Evolutionary conservation across 1,284 basidiomycete species (phyloP).

Genomic region (Xerocomus amazonicus): DNA sequence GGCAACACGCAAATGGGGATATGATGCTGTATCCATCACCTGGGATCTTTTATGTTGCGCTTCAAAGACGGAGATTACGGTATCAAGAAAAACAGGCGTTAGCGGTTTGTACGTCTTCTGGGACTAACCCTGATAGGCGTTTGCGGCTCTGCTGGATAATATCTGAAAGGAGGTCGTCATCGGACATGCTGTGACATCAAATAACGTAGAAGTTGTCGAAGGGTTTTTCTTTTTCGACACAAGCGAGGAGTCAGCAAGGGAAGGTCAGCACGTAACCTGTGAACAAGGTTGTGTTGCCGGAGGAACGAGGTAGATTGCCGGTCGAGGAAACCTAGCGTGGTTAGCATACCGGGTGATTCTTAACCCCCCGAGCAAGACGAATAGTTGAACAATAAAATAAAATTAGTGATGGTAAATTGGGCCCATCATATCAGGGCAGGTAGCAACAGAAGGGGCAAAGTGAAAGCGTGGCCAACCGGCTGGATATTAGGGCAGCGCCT

Average conservation of each 20-base stretch:
- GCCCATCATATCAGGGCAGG: slow-evolving; percentile 10
- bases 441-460: slow-evolving; percentile 19
- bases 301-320: slow-evolving; percentile 11
- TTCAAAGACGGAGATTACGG: slow-evolving; percentile 34
- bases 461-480: slow-evolving; percentile 23
- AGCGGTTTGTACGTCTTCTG: slow-evolving; percentile 22
- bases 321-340: slow-evolving; percentile 5
- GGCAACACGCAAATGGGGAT: slow-evolving; percentile 8
- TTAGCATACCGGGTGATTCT: not conserved
- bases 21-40: slow-evolving; percentile 7
- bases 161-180: slow-evolving; percentile 4
- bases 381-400: slow-evolving; percentile 13
- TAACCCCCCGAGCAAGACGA: slow-evolving; percentile 12
- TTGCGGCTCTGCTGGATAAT: slow-evolving; percentile 28
- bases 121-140: slow-evolving; percentile 32
- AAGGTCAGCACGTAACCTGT: slow-evolving; percentile 15
- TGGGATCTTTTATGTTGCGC: slow-evolving; percentile 19
- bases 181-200: not conserved
- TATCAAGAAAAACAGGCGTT: slow-evolving; percentile 28
- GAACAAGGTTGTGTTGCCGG: slow-evolving; percentile 7
- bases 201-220: not conserved
- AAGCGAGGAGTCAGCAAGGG: not conserved
- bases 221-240: not conserved
- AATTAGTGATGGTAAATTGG: slow-evolving; percentile 21
- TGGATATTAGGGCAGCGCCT: slow-evolving; percentile 34